Base-by-base conservation (phyloP, 2,329 filamentous ascomycete species). In the Xylaria digitata region DNA sequence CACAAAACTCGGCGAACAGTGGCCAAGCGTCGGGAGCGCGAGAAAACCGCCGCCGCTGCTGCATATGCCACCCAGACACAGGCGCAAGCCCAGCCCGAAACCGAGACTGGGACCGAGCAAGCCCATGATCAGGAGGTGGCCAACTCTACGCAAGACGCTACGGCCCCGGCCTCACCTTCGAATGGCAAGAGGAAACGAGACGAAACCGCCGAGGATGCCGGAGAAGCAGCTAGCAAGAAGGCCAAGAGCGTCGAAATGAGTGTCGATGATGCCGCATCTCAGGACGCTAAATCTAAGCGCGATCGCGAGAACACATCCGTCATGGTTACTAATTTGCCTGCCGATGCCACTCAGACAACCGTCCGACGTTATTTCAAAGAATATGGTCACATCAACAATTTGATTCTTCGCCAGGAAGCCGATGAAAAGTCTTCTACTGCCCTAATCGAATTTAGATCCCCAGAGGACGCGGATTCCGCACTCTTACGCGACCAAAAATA, bases 291-390 rank as follows among this genome's bases (percentile, higher is more conserved):
- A 77, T 81, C 84, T 34, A 95, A 93, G 78, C 90, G 96, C 62
- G 94, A 99, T 78, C 90, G 96, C 48, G 96, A 99, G 76, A 92
- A 98, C 78, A 91, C 93, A 0, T 94, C 92, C 0, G 86, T 98
- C 54, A 87, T 96, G 60, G 90, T 97, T 3, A 89, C 87, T 57
- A 92, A 94, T 72, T 80, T 99, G 26, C 94, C 96, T 1, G 73
- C 77, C 3, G 87, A 90, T 61, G 87, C 89, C 0, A 89, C 89
- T 0, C 89, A 93, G 74, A 90, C 87, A 13, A 91, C 90, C 73
- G 81, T 98, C 15, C 89, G 91, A 63, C 92, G 97, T 77, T 98
- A 97, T 78, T 98, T 99, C 81, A 90, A 91, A 75, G 93, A 94
- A 69, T 96, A 94, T 73, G 96, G 96, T 13, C 90, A 89, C 46